Base-by-base conservation (phyloP, 2,329 filamentous ascomycete species). In the Alternaria triticina region DNA sequence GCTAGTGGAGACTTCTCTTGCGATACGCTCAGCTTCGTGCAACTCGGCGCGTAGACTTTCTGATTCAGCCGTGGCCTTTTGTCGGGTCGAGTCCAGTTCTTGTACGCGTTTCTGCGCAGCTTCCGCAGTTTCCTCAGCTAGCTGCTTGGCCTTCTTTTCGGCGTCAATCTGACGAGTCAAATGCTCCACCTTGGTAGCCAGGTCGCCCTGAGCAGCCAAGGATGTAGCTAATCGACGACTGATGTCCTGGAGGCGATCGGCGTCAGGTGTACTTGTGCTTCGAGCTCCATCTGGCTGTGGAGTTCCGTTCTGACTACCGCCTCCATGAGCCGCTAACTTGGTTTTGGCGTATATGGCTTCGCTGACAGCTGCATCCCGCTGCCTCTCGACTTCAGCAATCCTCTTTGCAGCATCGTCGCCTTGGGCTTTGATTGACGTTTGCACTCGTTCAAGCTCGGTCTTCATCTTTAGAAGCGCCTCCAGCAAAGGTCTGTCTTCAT, bases 341-440 rank as follows among this genome's bases (percentile, higher is more conserved):
- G 96, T 94, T 77, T 96, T 97, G 33, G 94, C 93, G 80, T 98
- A 98, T 0, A 96, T 91, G 1, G 96, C 96, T 82, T 99, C 96
- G 72, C 91, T 92, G 57, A 99, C 90, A n/a, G 96, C 96, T 44
- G 91, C 90, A 80, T 99, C 96, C 54, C 96, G 88, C 82, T 99
- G 96, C 77, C 92, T 94, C 78, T 99, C 96, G 1, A 96, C 91
- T 77, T 97, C 94, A 2, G 95, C 94, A 65, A 99, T 94, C 65
- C 95, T 89, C 78, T 91, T 94, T 0, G 94, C 93, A 9, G 96
- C 94, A 59, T 93, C 83, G 8, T 93, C 85, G 12, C 94, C 92
- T 81, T 98, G 96, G 70, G 93, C 89, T 71, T 97, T 94, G 54
- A 99, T 92, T 0, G 94, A 93, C 13, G 85, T 89, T 78, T 99